A percentile compares a stretch with the other conserved stretches of the same genome.
These are phyloP conservation scores for Saccharomycopsis fermentans DNA, from an alignment of 805 yeast species.

Conservation along the genomic window DNA sequence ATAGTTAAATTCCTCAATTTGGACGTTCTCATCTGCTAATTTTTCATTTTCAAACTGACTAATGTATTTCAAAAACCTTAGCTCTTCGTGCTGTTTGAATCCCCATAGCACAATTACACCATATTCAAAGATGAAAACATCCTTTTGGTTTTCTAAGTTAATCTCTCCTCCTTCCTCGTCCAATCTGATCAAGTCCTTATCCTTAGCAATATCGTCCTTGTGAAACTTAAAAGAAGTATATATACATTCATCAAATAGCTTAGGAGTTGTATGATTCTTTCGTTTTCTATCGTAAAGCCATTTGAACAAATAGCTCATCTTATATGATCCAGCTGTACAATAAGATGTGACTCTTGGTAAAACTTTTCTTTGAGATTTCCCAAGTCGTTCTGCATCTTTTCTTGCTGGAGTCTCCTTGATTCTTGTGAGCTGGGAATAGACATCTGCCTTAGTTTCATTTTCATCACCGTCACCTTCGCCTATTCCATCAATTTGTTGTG, in stretches of 20 bases:
- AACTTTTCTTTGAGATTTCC: constrained; percentile 62
- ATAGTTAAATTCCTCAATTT: constrained; percentile 89
- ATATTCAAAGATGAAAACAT: constrained; percentile 83
- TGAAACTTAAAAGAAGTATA: constrained; percentile 69
- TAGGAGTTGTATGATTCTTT: constrained; percentile 71
- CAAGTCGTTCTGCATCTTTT: constrained; percentile 86
- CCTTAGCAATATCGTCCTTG: constrained; percentile 2
- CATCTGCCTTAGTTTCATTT: constrained; percentile 39
- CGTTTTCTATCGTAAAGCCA: constrained; percentile 64
- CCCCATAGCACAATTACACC: constrained; percentile 99
- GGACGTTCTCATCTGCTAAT: constrained; percentile 83
- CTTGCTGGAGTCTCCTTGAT: constrained; percentile 85
- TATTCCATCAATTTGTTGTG: constrained; percentile 29
- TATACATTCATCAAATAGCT: constrained; percentile 86
- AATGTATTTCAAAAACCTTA: constrained; percentile 67
- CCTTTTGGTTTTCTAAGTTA: constrained; percentile 69
- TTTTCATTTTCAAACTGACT: constrained; percentile 91
- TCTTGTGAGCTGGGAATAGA: constrained; percentile 73
- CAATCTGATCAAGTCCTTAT: constrained; percentile 46
- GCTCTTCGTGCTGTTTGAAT: constrained; percentile 73
- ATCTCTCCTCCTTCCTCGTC: constrained; percentile 96
- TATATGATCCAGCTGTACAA: constrained; percentile 89
- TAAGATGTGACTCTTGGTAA: constrained; percentile 93
- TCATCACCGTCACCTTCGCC: constrained; percentile 21
- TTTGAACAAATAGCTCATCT: constrained; percentile 74